Percentiles rank a stretch among this genome's conserved stretches.
phyloP scores from a whole-genome alignment of 106 monocot species.

The Phalaenopsis aphrodite region DNA sequence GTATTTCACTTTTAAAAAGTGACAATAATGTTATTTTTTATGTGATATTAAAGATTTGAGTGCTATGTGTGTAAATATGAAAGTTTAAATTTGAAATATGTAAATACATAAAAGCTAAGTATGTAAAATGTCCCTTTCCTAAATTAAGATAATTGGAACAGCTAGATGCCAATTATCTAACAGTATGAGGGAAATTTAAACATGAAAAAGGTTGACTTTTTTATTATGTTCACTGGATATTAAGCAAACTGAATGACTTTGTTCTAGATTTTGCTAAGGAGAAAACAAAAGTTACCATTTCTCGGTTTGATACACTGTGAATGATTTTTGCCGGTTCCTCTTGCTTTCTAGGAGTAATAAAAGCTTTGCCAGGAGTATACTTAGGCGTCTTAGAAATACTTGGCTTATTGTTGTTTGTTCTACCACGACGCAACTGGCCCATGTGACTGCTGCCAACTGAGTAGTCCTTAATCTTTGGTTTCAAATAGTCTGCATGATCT shows the following conservation, averaged over 20 bases:
- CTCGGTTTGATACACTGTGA: constrained; percentile 25
- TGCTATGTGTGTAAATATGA: no score
- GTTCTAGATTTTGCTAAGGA: neutral
- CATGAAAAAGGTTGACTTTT: neutral
- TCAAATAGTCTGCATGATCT: constrained; percentile 27
- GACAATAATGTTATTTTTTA: no score
- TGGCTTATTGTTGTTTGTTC: constrained; percentile 12
- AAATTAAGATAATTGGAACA: no score
- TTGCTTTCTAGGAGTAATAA: constrained; percentile 43
- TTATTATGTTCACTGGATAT: neutral
- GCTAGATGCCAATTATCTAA: no score
- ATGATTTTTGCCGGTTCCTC: constrained; percentile 38
- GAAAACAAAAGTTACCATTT: constrained; percentile 11
- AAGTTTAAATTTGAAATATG: no score
- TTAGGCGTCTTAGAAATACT: constrained; percentile 29
- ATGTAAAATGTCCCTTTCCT: no score
- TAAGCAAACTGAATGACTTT: neutral
- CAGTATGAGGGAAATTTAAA: no score
- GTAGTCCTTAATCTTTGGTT: constrained; percentile 36
- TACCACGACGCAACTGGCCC: constrained; percentile 20
- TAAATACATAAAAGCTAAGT: no score
- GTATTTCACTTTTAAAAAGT: no score
- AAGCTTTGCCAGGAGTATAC: constrained; percentile 36
- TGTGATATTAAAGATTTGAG: no score
- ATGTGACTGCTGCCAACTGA: constrained; percentile 43